A percentile compares a stretch with the other conserved stretches of the same genome.
Evolutionary conservation across 306 rosid species (phyloP).

Genomic region (Datisca glomerata): DNA sequence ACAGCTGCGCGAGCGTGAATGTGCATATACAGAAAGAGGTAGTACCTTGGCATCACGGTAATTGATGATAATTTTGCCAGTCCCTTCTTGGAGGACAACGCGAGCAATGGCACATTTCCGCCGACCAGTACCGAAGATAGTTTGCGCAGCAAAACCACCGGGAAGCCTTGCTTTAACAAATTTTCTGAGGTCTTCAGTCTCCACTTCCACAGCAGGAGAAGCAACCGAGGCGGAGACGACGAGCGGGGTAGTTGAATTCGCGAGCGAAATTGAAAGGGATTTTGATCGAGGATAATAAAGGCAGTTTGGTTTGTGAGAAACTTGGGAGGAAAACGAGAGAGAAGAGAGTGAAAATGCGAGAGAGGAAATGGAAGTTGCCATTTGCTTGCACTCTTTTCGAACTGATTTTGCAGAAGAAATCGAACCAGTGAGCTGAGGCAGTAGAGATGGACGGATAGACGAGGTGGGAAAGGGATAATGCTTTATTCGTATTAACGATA

Average conservation of each 20-base stretch:
- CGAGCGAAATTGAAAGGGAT: conserved; percentile 23
- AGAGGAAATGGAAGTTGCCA: conserved; percentile 52
- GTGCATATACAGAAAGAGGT: not conserved
- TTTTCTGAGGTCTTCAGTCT: conserved; percentile 46
- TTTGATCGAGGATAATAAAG: conserved; percentile 23
- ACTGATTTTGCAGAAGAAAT: not conserved
- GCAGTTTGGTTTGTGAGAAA: conserved; percentile 36
- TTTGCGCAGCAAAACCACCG: conserved; percentile 92
- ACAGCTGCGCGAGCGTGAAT: too few relatives aligned
- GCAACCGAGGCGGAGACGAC: conserved; percentile 41
- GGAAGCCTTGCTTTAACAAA: conserved; percentile 82
- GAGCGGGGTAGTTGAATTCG: conserved; percentile 19
- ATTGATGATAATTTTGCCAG: conserved; percentile 77
- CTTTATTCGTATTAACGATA: too few relatives aligned
- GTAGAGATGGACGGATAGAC: not conserved
- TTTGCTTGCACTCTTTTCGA: conserved; percentile 9
- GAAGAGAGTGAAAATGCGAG: conserved; percentile 51
- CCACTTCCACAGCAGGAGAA: conserved; percentile 26
- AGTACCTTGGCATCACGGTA: conserved; percentile 84
- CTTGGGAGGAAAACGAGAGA: conserved; percentile 69
- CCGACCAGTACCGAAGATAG: conserved; percentile 76
- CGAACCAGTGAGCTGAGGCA: too few relatives aligned
- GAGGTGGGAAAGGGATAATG: too few relatives aligned
- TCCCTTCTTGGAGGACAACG: conserved; percentile 85
- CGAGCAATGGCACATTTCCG: conserved; percentile 76